Evolutionary conservation across 2,329 filamentous ascomycete species (phyloP), one percentile per base, ranked within the genome.

Genomic region (Calonectria honghensis): DNA sequence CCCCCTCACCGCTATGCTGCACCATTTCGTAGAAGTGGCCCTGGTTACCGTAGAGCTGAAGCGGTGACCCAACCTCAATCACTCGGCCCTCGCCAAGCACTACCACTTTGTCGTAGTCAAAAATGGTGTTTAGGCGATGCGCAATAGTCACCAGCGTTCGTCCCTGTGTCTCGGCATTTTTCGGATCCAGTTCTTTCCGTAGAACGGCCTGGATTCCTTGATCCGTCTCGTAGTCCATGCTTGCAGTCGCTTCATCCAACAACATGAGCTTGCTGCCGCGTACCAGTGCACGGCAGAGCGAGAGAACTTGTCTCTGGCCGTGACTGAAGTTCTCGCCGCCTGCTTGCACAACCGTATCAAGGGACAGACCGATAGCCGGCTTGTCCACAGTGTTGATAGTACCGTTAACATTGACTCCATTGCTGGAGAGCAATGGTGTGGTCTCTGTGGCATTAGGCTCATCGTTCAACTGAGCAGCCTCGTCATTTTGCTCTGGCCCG

Each of bases 211-310:
- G 90, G 69, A 92, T 90, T 3, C 87, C 88, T 37, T 85, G 84
- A 73, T 92, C 90, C 32, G 90, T 91, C 80, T 90, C 88, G 73
- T 90, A 89, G 76, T 92, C 90, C 85, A 92, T 90, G 76, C 88
- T 90, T 27, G 90, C 89, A 3, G 90, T 92, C 14, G 90, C 90
- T 81, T 92, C 90, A 78, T 92, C 90, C 14, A 90, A 84, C 5
- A 92, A 81, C 85, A 92, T 87, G 35, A 92, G 83, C 81, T 89
- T 89, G 80, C 87, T 89, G 70, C 87, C 85, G 35, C 90, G 87
- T 66, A 91, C 88, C 37, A 91, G 84, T 0, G 90, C 90, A 16
- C 90, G 86, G 70, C 89, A 90, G 3, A 92, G 85, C 29, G 89
- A 90, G 10, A 92, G 85, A 2, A 91, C 88, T 76, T 92, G 90